phyloP scores from a whole-genome alignment of 345 rosid species.

The Trapa incisa region DNA sequence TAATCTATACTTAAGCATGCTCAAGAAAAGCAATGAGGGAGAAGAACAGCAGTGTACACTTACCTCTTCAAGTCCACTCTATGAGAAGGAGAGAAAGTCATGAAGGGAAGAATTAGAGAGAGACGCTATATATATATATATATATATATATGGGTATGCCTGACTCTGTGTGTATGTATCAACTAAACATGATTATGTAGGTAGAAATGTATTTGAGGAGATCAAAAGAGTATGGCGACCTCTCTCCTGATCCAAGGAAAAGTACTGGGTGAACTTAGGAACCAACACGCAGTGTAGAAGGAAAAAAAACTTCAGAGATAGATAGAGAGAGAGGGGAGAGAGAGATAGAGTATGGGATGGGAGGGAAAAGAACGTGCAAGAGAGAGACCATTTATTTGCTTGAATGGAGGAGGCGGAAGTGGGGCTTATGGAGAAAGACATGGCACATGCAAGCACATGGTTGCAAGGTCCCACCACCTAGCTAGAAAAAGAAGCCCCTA shows the following conservation, averaged over 20 bases:
- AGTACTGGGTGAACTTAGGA: constrained; percentile 30
- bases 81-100: background rate
- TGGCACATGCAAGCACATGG: constrained; percentile 99
- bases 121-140: background rate
- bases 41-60: background rate
- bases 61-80: background rate
- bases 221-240: constrained; percentile 7
- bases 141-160: background rate
- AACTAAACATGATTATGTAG: background rate
- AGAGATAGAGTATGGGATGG: background rate
- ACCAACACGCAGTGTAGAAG: background rate
- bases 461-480: constrained; percentile 32
- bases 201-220: background rate
- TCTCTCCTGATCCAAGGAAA: constrained; percentile 1
- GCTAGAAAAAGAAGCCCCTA: no score
- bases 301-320: background rate
- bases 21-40: background rate
- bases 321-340: background rate
- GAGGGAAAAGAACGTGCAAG: constrained; percentile 7
- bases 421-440: constrained; percentile 69
- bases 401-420: constrained; percentile 18
- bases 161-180: background rate
- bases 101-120: background rate
- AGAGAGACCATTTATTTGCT: constrained; percentile 38
- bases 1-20: no score